Conservation (phyloP, 1,284 basidiomycete genomes). For the Cryptococcus wingfieldii region DNA sequence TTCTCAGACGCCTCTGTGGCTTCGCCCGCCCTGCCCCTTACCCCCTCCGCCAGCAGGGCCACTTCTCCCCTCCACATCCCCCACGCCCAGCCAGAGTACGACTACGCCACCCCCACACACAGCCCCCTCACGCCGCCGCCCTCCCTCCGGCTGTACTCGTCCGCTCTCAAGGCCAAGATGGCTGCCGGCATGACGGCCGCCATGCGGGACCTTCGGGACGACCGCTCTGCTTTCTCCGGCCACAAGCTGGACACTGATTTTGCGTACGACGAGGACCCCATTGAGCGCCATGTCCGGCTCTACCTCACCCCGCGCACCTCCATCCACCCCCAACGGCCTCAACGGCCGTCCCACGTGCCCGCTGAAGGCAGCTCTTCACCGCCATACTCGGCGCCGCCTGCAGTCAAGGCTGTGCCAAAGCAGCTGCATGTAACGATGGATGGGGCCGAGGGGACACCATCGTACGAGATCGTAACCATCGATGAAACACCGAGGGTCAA, state of each 20-base stretch:
- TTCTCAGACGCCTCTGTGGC: constrained; percentile 12
- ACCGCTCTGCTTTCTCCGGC: constrained; percentile 13
- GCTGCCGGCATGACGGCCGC: constrained; percentile 21
- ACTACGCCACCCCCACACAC: constrained; percentile 1
- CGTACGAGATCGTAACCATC: not conserved
- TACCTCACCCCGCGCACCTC: constrained; percentile 15
- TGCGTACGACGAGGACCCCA: constrained; percentile 32
- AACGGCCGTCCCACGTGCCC: not conserved
- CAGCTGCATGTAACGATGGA: constrained; percentile 1
- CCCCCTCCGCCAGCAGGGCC: constrained; percentile 6
- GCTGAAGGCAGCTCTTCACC: not conserved
- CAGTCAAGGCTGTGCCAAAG: not conserved
- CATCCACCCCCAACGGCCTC: not conserved
- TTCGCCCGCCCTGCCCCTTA: constrained; percentile 9
- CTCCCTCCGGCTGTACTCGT: constrained; percentile 23
- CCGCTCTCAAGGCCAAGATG: constrained; percentile 19
- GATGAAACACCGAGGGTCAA: not conserved
- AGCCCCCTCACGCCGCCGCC: constrained; percentile 19
- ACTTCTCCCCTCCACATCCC: not conserved
- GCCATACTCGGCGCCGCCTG: not conserved
- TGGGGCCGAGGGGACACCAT: not conserved
- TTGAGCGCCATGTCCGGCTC: constrained; percentile 23
- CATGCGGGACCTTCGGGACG: constrained; percentile 24
- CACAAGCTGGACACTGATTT: constrained; percentile 18
- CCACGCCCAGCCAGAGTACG: not conserved